Conservation (phyloP, 2,329 filamentous ascomycete genomes). For the Alternaria arbusti region DNA sequence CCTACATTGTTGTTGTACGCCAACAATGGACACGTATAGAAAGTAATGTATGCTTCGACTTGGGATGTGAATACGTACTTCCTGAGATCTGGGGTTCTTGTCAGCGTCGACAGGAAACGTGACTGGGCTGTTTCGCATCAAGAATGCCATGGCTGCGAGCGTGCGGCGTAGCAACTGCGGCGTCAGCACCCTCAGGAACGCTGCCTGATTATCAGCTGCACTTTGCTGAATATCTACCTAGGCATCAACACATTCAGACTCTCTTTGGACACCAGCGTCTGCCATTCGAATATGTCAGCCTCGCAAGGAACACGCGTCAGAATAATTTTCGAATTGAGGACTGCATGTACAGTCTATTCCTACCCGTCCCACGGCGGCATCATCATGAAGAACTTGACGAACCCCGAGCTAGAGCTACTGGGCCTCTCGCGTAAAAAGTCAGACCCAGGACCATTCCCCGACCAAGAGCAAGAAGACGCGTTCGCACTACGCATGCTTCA, state of each 20-base stretch:
- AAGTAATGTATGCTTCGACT: neutral
- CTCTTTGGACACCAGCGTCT: neutral
- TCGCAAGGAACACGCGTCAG: neutral
- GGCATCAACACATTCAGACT: neutral
- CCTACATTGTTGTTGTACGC: neutral
- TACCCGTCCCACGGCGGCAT: neutral
- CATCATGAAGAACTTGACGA: neutral
- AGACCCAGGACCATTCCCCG: neutral
- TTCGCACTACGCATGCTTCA: neutral
- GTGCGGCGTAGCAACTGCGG: neutral
- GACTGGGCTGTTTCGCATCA: neutral
- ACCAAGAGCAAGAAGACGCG: neutral
- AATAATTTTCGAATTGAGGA: neutral
- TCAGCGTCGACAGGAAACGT: neutral
- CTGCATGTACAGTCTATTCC: neutral
- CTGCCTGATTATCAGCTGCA: neutral
- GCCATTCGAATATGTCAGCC: neutral
- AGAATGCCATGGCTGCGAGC: neutral
- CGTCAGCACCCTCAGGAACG: neutral
- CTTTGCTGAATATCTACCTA: neutral
- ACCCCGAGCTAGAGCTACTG: neutral
- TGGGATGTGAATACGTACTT: neutral
- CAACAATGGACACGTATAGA: neutral
- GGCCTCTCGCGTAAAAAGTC: neutral
- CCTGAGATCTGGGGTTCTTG: neutral